Evolutionary conservation across 495 filamentous ascomycete species (phyloP), one percentile per base, ranked within the genome.

Genomic region (Aspergillus egyptiacus): DNA sequence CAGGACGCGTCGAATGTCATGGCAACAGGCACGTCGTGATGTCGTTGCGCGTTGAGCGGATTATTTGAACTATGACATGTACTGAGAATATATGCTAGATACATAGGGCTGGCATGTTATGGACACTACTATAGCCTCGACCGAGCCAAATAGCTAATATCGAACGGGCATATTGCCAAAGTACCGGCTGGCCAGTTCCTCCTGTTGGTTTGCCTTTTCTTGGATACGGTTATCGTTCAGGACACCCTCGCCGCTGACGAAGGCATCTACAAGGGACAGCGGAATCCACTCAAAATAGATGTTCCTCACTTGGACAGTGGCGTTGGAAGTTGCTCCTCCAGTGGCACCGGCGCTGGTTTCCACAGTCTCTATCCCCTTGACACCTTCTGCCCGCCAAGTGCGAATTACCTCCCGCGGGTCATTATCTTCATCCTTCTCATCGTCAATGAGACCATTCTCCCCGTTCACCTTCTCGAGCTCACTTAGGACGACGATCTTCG

Each of bases 231-330:
- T 45, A 7, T 36, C 46, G 5, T 55, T 56, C 45, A 71, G 37
- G 6, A 64, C 48, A 0, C 75, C 76, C 6, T 70, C 56, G 33
- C 86, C 82, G 5, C 75, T 78, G 39, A 83, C 54, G 51, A 81
- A 84, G 0, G 55, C 68, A 58, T 85, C 74, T 0, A 86, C 67
- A 20, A 76, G 61, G 1, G 50, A 40, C 4, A 69, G 57, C 1
- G 77, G 72, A 6, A 84, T 69, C 82, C 82, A 85, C 63, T 88
- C 83, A 47, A 86, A 86, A 46, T 81, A 83, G 11, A 74, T 53
- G 50, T 86, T 86, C 37, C 67, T 73, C 9, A 84, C 67, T 10
- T 60, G 31, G 0, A 78, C 69, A 4, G 55, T 46, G 7, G 36
- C 52, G 10, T 55, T 57, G 8, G 15, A 24, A 9, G 10, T 20